Conservation (phyloP, 2,329 filamentous ascomycete genomes). For the Orbilia oligospora region DNA sequence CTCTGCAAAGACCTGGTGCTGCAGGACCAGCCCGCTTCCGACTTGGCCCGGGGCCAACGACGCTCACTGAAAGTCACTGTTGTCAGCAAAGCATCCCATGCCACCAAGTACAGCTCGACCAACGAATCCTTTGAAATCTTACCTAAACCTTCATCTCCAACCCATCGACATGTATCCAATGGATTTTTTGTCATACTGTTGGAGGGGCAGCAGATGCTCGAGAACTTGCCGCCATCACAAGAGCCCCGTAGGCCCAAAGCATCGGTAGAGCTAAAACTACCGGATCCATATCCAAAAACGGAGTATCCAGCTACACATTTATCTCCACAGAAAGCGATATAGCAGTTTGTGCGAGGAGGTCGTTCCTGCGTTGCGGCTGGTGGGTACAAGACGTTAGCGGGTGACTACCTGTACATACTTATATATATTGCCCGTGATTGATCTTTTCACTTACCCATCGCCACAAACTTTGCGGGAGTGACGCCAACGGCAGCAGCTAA, state of each 20-base stretch:
- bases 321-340: conserved; percentile 36
- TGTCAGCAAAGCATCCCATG: background rate
- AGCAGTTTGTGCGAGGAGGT: conserved; percentile 21
- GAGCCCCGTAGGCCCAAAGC: conserved; percentile 11
- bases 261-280: conserved; percentile 32
- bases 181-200: conserved; percentile 34
- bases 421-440: too few species aligned
- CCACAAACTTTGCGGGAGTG: background rate
- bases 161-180: conserved; percentile 20
- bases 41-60: background rate
- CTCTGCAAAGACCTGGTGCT: conserved; percentile 25
- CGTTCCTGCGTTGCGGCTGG: background rate
- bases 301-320: conserved; percentile 17
- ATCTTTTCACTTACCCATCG: background rate
- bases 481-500: conserved; percentile 39
- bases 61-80: background rate
- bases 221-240: background rate
- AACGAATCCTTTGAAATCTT: too few species aligned
- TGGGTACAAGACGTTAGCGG: too few species aligned
- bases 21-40: conserved; percentile 13
- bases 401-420: too few species aligned
- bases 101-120: background rate
- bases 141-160: conserved; percentile 15
- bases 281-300: conserved; percentile 28
- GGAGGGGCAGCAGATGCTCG: conserved; percentile 21